Percentiles rank a stretch among this genome's conserved stretches.
phyloP scores from a whole-genome alignment of 805 yeast genomes.

The Candida adriatica region DNA sequence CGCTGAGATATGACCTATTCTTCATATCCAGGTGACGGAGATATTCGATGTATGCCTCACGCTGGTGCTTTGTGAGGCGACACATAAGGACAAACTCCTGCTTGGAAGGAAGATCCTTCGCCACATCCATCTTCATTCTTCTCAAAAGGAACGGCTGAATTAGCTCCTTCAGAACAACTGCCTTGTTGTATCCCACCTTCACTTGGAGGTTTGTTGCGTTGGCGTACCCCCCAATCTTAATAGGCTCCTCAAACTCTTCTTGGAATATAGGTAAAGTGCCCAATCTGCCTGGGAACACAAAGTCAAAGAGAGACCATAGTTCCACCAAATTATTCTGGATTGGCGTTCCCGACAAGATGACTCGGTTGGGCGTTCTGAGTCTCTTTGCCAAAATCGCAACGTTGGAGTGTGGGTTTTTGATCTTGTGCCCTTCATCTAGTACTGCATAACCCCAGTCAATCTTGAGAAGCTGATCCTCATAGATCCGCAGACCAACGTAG shows the following conservation, averaged over 20 bases:
- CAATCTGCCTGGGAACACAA: constrained; percentile 87
- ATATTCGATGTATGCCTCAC: constrained; percentile 66
- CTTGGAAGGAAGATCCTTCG: constrained; percentile 88
- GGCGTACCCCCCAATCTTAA: constrained; percentile 96
- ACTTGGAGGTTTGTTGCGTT: constrained; percentile 95
- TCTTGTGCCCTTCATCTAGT: constrained; percentile 94
- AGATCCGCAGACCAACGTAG: constrained; percentile 76
- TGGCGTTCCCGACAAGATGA: constrained; percentile 93
- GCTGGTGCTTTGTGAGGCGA: constrained; percentile 70
- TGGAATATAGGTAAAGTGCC: constrained; percentile 96
- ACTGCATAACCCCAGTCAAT: constrained; percentile 85
- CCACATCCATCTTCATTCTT: constrained; percentile 89
- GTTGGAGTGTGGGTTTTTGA: constrained; percentile 88
- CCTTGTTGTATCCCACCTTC: constrained; percentile 94
- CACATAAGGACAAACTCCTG: constrained; percentile 93
- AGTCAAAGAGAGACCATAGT: constrained; percentile 92
- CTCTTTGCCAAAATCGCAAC: constrained; percentile 83
- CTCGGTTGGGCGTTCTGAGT: constrained; percentile 73
- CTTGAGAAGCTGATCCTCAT: constrained; percentile 55
- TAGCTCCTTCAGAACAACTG: constrained; percentile 79
- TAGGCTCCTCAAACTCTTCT: constrained; percentile 86
- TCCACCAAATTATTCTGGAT: constrained; percentile 90
- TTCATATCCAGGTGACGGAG: constrained; percentile 73
- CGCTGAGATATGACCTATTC: constrained; percentile 72
- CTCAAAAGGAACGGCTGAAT: constrained; percentile 86